Base-by-base conservation (phyloP, 2,329 filamentous ascomycete species). In the Botrytis tulipae region DNA sequence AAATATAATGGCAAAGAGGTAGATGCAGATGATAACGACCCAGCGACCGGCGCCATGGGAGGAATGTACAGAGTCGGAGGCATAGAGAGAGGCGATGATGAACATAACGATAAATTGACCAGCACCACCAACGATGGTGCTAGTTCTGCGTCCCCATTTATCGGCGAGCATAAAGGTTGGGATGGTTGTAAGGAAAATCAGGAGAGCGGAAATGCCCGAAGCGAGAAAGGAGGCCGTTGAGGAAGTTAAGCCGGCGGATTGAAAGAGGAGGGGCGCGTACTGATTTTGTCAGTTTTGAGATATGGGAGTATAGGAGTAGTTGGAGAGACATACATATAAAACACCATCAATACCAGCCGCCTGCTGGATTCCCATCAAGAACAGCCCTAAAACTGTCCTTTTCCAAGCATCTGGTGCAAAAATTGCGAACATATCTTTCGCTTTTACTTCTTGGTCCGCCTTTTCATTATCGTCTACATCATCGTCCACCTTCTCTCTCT, bases 271-370 rank as follows among this genome's bases (percentile, higher is more conserved):
- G 0, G 89, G 89, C 0, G 89, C 88, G 73, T 91, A 91, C 85
- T 88, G 40, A 63, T 68, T 75, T 62, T 57, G 32, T 72, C 16
- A 70, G 32, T 61, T 32, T 37, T 25, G 32, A 59, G 61, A 63
- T 25, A 3, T 67, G 35, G 48, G 74, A 44, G 40, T 22, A 22
- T 46, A 37, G 51, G 51, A 57, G n/a, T 51, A n/a, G 7, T 51
- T 37, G 42, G 32, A 54, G 51, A 37, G 16, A 82, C 84, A 79
- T 78, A 88, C 87, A 73, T 89, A 91, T 37, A 90, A 83, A 8
- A 91, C 85, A 0, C 87, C 89, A 75, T 91, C 89, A 68, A 91
- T 91, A 0, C 89, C 89, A 42, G 84, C 87, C 0, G 91, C 81
- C 76, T 91, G 89, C 46, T 88, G 84, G 84, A 90, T 88, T 2